Evolutionary conservation across 768 basidiomycete species (phyloP), one percentile per base, ranked within the genome.

Genomic region (Leucosporidium scottii): DNA sequence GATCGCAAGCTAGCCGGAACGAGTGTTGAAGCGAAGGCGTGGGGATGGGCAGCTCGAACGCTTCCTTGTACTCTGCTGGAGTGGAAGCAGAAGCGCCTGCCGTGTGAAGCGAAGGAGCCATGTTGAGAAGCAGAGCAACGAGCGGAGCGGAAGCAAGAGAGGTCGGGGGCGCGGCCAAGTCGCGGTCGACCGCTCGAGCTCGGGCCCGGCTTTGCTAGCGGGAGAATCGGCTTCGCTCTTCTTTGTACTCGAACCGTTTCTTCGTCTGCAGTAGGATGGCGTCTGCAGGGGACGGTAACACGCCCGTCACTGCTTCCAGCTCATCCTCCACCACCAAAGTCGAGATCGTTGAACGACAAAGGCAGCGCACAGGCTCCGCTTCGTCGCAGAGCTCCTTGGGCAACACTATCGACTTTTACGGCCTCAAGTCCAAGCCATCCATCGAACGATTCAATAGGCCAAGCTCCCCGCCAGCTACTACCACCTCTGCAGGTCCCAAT

Each of bases 1-100:
- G 44, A 44, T 70, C 65, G 48, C 69, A 70, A 7, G 15, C 47
- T n/a, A 70, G 62, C 15, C 69, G 44, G 65, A 70, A 70, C 28
- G 65, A 64, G 34, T 61, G 53, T 18, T 27, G 1, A 23, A 70
- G 55, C 1, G 9, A 1, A 2, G 69, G 65, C 15, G 3, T 15
- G 1, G 69, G 69, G 62, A 70, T 67, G 5, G 65, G 36, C 7
- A 67, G 17, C 5, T n/a, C 15, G 65, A 70, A 28, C 2, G 57
- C 50, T 3, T 23, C 50, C 21, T 9, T 27, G 50, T 51, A 51
- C 25, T 51, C 21, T 23, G 50, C 50, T 6, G 50, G 50, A 23
- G 21, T n/a, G 39, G 39, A 44, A 17, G 15, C 39, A 13, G 39
- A 44, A 34, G 34, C 39, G 39, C 15, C 39, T 10, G 39, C 10